Percentiles rank a stretch among this genome's conserved stretches.
Conservation (phyloP, 2,329 filamentous ascomycete species). For the Verticillium tricorpus region DNA sequence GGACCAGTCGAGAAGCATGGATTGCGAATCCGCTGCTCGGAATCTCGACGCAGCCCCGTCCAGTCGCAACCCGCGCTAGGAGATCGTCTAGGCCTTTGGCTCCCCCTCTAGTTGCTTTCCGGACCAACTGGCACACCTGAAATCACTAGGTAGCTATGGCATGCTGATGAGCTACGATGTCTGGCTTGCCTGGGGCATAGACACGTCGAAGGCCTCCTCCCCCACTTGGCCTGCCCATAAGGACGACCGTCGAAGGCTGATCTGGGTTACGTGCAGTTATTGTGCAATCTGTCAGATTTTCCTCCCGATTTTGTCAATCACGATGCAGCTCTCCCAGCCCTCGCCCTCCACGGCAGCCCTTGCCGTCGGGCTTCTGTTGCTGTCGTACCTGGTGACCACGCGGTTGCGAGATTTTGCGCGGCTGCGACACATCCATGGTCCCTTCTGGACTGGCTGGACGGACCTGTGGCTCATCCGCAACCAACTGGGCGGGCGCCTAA, state of each 20-base stretch:
- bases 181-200: too few relatives aligned
- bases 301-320: background rate
- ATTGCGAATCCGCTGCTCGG: background rate
- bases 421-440: slow-evolving; percentile 22
- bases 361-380: background rate
- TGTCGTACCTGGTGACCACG: slow-evolving; percentile 1
- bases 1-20: background rate
- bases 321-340: background rate
- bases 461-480: slow-evolving; percentile 23
- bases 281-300: background rate
- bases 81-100: background rate
- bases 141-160: too few relatives aligned
- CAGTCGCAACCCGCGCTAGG: background rate
- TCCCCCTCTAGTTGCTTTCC: background rate
- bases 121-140: background rate
- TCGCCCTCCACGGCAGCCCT: background rate
- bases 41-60: background rate
- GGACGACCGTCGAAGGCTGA: background rate
- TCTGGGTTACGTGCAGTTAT: background rate
- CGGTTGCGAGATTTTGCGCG: slow-evolving; percentile 10
- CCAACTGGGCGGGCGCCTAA: slow-evolving; percentile 16
- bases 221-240: background rate
- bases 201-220: too few relatives aligned
- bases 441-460: slow-evolving; percentile 19
- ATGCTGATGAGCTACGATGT: too few relatives aligned